Percentiles rank a stretch among this genome's conserved stretches.
Conservation (phyloP, 495 filamentous ascomycete species). For the Acidiella bohemica region DNA sequence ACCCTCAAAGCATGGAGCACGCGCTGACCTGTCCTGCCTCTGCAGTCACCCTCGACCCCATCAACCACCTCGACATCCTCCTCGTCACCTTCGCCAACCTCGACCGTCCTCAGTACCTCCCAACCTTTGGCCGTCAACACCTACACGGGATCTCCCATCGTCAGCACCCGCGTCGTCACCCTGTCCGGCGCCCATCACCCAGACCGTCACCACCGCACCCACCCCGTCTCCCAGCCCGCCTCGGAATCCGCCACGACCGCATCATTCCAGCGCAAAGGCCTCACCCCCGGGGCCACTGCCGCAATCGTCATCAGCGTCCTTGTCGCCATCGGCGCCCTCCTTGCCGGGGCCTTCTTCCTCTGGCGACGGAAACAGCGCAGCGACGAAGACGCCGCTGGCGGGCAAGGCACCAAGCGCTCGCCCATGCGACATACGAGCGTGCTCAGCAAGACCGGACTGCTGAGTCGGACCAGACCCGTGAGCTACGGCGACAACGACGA, state of each 20-base stretch:
- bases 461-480: constrained; percentile 5
- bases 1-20: neutral
- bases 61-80: neutral
- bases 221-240: neutral
- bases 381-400: neutral
- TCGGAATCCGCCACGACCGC: neutral
- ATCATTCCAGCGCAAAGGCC: constrained; percentile 5
- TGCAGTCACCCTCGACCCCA: too few species aligned
- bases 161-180: constrained; percentile 11
- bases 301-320: constrained; percentile 16
- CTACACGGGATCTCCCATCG: constrained; percentile 3
- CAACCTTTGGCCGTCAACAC: neutral
- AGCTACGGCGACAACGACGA: constrained; percentile 6
- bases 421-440: constrained; percentile 12
- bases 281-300: constrained; percentile 17
- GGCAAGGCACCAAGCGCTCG: neutral
- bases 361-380: constrained; percentile 9
- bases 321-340: constrained; percentile 8
- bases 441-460: constrained; percentile 20
- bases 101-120: too few species aligned
- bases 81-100: too few species aligned
- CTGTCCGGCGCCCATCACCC: constrained; percentile 10
- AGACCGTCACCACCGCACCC: constrained; percentile 16
- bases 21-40: neutral
- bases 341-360: constrained; percentile 7